phyloP scores from a whole-genome alignment of 139 green algal genomes.

The Bryopsis sp. region DNA sequence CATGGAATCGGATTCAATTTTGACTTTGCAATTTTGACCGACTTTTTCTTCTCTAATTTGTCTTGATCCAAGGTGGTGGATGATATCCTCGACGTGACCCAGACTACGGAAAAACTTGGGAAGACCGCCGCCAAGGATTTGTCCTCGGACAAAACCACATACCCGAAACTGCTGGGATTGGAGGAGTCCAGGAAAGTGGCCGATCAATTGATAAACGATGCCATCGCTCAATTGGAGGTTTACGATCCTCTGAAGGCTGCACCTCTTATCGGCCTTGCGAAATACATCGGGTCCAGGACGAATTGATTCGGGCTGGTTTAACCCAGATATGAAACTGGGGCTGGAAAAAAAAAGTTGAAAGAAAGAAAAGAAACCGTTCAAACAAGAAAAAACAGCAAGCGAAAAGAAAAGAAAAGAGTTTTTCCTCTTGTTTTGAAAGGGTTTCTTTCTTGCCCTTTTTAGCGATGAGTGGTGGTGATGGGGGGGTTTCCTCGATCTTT shows the following conservation, averaged over 20 bases:
- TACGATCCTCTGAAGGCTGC: constrained; percentile 38
- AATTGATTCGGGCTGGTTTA: too few relatives aligned
- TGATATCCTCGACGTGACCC: constrained; percentile 96
- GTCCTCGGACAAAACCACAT: constrained; percentile 90
- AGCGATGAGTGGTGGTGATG: too few relatives aligned
- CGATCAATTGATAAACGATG: constrained; percentile 80
- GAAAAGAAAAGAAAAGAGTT: too few relatives aligned
- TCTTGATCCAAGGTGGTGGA: constrained; percentile 97
- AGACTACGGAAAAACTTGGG: constrained; percentile 84
- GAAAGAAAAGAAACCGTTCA: too few relatives aligned
- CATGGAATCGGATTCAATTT: background rate
- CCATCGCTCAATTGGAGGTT: constrained; percentile 68
- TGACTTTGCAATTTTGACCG: background rate
- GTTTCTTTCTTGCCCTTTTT: too few relatives aligned
- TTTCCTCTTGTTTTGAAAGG: too few relatives aligned
- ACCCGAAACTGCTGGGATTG: constrained; percentile 85
- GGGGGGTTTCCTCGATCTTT: too few relatives aligned
- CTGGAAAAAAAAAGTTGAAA: too few relatives aligned
- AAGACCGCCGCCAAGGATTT: constrained; percentile 99
- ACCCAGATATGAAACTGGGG: too few relatives aligned
- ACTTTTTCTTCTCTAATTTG: too few relatives aligned
- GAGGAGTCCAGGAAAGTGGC: constrained; percentile 73
- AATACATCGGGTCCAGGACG: constrained; percentile 90
- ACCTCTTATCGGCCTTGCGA: constrained; percentile 82
- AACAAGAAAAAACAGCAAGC: too few relatives aligned